Conservation (phyloP, 73 alveolate genomes). For the Urostyla sp. region DNA sequence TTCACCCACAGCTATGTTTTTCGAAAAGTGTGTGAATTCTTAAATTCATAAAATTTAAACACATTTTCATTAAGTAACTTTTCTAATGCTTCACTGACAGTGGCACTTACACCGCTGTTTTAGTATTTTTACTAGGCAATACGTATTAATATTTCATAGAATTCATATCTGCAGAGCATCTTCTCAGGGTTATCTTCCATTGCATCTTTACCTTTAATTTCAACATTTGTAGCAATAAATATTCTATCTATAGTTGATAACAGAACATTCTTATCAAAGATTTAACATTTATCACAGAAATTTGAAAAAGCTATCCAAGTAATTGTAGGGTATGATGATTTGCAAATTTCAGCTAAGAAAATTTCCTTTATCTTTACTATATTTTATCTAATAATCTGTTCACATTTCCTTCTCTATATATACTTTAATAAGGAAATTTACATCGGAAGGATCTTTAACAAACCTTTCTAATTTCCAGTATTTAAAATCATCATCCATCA, state of each 20-base stretch:
- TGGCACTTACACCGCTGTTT: conserved; percentile 28
- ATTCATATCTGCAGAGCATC: conserved; percentile 43
- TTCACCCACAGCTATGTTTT: conserved; percentile 36
- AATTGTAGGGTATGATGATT: conserved; percentile 55
- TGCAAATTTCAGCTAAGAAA: conserved; percentile 47
- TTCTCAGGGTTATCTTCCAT: conserved; percentile 38
- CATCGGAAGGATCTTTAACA: conserved; percentile 54
- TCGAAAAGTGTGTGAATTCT: conserved; percentile 45
- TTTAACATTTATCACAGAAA: conserved; percentile 52
- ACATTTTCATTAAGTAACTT: conserved; percentile 34
- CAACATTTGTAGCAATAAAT: conserved; percentile 72
- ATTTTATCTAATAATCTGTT: conserved; percentile 7
- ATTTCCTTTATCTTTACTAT: conserved; percentile 37
- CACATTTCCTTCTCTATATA: conserved; percentile 18
- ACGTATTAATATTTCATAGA: conserved; percentile 46
- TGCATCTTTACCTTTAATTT: neutral
- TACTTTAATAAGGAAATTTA: neutral
- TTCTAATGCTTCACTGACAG: neutral
- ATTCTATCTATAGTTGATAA: conserved; percentile 67
- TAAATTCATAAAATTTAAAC: neutral
- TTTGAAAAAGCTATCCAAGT: conserved; percentile 46
- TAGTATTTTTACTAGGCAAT: conserved; percentile 37
- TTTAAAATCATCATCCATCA: conserved; percentile 51
- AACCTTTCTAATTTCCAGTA: conserved; percentile 54
- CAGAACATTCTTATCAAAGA: conserved; percentile 54